Evolutionary conservation across 2,329 filamentous ascomycete genomes (phyloP).

Genomic region (Cladophialophora yegresii): DNA sequence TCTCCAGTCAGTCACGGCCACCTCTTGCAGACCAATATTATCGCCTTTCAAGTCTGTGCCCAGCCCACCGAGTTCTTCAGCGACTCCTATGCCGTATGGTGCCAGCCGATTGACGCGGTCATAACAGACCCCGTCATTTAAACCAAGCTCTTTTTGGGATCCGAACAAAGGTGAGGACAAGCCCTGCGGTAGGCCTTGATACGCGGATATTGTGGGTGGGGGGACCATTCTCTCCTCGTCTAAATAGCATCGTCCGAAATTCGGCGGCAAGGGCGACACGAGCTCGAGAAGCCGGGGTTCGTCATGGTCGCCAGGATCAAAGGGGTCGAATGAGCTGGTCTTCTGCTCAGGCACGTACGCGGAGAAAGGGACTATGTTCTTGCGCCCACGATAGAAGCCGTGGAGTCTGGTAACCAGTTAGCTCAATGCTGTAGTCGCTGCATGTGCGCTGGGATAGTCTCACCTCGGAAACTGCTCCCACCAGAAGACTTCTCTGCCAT

Average conservation of each 20-base stretch:
- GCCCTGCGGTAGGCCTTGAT: conserved; percentile 34
- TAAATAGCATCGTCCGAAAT: conserved; percentile 27
- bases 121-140: conserved; percentile 66
- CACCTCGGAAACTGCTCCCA: conserved; percentile 36
- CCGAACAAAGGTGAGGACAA: conserved; percentile 58
- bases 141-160: conserved; percentile 60
- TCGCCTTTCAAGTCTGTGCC: conserved; percentile 26
- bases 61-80: conserved; percentile 37
- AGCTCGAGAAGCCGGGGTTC: conserved; percentile 17
- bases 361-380: conserved; percentile 27
- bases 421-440: not conserved
- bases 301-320: conserved; percentile 12
- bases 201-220: conserved; percentile 29
- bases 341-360: conserved; percentile 34
- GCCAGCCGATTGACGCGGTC: conserved; percentile 70
- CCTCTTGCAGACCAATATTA: conserved; percentile 24
- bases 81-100: conserved; percentile 48
- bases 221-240: conserved; percentile 27
- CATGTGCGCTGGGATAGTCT: conserved; percentile 2
- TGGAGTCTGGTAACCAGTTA: conserved; percentile 19
- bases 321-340: conserved; percentile 12
- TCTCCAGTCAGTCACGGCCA: conserved; percentile 55
- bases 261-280: not conserved
- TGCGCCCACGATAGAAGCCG: conserved; percentile 29
- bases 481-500: conserved; percentile 36